Base-by-base conservation (phyloP, 495 filamentous ascomycete genomes). In the Ramalina peruviana region DNA sequence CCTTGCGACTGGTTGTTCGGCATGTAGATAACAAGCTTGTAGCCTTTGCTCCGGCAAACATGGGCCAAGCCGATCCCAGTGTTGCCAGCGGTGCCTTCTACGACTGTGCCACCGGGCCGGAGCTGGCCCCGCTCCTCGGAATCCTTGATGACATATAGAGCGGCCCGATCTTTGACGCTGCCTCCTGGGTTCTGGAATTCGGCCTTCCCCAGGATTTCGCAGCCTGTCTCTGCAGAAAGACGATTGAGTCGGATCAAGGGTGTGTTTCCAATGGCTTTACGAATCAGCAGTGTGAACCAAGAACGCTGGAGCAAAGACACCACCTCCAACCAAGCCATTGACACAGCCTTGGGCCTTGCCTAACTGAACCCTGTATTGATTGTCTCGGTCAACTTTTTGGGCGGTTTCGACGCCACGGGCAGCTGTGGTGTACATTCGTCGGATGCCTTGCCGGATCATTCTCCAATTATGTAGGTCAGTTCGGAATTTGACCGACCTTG, bases 141-240 rank as follows among this genome's bases (percentile, higher is more conserved):
- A 69, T 95, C 84, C 53, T 87, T 80, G 53, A 98, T 83, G 7
- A 96, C 85, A 68, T 89, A 98, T 10, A 95, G 75, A 3, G 92
- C 92, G 2, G 92, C 93, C 49, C 92, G 84, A 73, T 98, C 92
- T 70, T 98, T 98, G 58, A 98, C 84, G 51, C 82, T 88, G 26
- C 92, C 92, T 54, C 92, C 92, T 11, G 92, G 92, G 72, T 98
- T 97, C 72, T 93, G 92, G 69, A 98, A 98, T 60, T 98, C 92
- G 51, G 92, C 92, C 65, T 98, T 98, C 54, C 93, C 92, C 33
- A 95, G 81, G 43, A 98, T 72, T 54, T 94, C 83, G 73, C 93
- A 97, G 43, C 90, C 90, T 16, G 92, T 97, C 58, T 94, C 76
- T 52, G 86, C 80, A 17, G 92, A 96, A 50, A 98, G 78, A 15